phyloP scores from a whole-genome alignment of 345 rosid genomes.

The Cardamine occulta region DNA sequence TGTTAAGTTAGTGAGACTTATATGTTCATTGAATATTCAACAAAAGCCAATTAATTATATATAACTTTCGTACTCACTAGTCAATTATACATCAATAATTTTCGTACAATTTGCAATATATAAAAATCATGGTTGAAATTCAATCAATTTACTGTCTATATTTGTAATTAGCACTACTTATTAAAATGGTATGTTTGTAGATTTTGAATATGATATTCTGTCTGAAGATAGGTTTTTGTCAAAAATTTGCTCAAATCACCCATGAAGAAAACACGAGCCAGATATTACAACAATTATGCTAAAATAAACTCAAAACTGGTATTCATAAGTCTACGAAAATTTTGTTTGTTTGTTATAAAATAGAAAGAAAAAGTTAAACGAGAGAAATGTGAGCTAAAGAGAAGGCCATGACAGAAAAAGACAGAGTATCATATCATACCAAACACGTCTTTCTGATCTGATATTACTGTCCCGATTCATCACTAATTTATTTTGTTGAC shows the following conservation, averaged over 20 bases:
- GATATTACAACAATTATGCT: not conserved
- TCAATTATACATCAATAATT: not conserved
- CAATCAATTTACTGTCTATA: not conserved
- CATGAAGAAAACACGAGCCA: not conserved
- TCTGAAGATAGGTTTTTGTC: not conserved
- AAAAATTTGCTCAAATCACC: not conserved
- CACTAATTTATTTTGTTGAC: conserved; percentile 23
- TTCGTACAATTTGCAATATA: not conserved
- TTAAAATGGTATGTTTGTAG: not conserved
- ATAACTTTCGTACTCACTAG: not conserved
- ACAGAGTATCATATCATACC: conserved; percentile 34
- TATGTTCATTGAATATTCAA: not conserved
- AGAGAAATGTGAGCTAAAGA: conserved; percentile 35
- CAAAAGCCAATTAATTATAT: not conserved
- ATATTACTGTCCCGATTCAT: conserved; percentile 20
- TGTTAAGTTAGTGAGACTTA: not conserved
- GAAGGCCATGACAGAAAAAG: conserved; percentile 12
- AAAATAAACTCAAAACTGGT: not conserved
- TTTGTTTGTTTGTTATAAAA: not conserved
- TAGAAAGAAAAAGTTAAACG: conserved; percentile 12
- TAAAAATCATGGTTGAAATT: not conserved
- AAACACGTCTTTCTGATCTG: conserved; percentile 39
- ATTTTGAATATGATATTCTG: not conserved
- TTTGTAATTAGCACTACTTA: not conserved
- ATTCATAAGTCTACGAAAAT: not conserved